Percentiles rank a stretch among this genome's conserved stretches.
phyloP scores from a whole-genome alignment of 2,329 filamentous ascomycete genomes.

The Penicillium sp. region DNA sequence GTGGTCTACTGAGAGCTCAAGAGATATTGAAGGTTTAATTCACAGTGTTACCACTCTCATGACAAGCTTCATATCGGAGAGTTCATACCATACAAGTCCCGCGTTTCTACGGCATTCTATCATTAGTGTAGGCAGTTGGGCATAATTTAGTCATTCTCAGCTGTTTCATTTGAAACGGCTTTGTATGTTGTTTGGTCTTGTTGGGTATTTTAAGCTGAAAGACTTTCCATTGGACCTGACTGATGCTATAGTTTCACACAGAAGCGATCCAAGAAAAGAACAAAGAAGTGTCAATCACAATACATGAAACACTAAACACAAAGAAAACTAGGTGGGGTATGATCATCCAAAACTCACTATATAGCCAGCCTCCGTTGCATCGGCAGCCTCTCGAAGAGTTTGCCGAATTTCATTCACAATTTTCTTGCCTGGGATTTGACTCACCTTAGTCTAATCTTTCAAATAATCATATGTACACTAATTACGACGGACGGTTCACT shows the following conservation, averaged over 20 bases:
- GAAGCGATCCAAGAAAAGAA: background rate
- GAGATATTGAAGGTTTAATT: background rate
- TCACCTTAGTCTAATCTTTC: background rate
- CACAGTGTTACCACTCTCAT: background rate
- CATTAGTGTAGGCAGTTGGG: background rate
- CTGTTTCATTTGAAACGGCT: background rate
- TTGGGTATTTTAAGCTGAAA: background rate
- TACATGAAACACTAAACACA: background rate
- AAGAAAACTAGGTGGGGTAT: background rate
- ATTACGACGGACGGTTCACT: background rate
- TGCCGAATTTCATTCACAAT: background rate
- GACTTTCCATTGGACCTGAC: background rate
- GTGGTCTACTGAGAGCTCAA: background rate
- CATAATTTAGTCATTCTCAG: too few relatives aligned
- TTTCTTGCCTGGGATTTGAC: background rate
- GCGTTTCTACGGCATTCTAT: background rate
- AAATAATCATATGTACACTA: background rate
- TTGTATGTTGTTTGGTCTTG: too few relatives aligned
- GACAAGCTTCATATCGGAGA: background rate
- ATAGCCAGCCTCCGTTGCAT: background rate
- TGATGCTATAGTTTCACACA: background rate
- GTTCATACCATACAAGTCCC: background rate
- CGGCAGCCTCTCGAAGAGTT: background rate
- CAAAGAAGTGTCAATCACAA: background rate
- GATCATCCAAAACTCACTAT: background rate